A percentile compares a stretch with the other conserved stretches of the same genome.
phyloP scores from a whole-genome alignment of 345 rosid species.

The Cardamine occulta region DNA sequence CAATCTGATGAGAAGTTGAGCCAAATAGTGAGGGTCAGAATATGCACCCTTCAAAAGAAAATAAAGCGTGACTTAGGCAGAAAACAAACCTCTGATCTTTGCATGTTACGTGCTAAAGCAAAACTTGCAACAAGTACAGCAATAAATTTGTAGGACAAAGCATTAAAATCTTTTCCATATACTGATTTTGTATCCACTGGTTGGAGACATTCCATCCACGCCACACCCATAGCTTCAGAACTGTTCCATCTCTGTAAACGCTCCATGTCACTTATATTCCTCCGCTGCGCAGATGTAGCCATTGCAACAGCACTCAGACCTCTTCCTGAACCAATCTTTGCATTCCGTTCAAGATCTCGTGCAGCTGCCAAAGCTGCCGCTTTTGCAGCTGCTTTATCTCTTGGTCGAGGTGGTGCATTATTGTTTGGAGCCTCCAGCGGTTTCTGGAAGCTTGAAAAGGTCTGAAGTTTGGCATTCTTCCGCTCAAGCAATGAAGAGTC shows the following conservation, averaged over 20 bases:
- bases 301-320: slow-evolving; percentile 99
- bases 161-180: slow-evolving; percentile 97
- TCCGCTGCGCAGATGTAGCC: slow-evolving; percentile 99
- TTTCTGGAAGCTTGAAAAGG: slow-evolving; percentile 95
- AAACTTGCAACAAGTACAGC: slow-evolving; percentile 98
- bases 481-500: slow-evolving; percentile 89
- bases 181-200: slow-evolving; percentile 92
- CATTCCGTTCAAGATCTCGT: slow-evolving; percentile 96
- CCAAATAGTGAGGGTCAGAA: slow-evolving; percentile 22
- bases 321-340: slow-evolving; percentile 99
- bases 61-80: slow-evolving; percentile 24
- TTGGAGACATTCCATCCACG: slow-evolving; percentile 99
- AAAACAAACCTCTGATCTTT: slow-evolving; percentile 87
- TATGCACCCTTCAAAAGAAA: slow-evolving; percentile 21
- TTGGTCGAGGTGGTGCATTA: slow-evolving; percentile 68
- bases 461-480: slow-evolving; percentile 68
- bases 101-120: slow-evolving; percentile 98
- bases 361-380: slow-evolving; percentile 99
- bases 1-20: slow-evolving; percentile 62
- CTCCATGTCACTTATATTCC: slow-evolving; percentile 85
- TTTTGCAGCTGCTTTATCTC: slow-evolving; percentile 97
- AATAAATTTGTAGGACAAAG: slow-evolving; percentile 86
- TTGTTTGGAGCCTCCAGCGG: slow-evolving; percentile 65
- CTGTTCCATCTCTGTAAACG: slow-evolving; percentile 92
- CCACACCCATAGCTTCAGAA: slow-evolving; percentile 97